Evolutionary conservation across 345 rosid species (phyloP).

Genomic region (Xanthoceras sorbifolium): DNA sequence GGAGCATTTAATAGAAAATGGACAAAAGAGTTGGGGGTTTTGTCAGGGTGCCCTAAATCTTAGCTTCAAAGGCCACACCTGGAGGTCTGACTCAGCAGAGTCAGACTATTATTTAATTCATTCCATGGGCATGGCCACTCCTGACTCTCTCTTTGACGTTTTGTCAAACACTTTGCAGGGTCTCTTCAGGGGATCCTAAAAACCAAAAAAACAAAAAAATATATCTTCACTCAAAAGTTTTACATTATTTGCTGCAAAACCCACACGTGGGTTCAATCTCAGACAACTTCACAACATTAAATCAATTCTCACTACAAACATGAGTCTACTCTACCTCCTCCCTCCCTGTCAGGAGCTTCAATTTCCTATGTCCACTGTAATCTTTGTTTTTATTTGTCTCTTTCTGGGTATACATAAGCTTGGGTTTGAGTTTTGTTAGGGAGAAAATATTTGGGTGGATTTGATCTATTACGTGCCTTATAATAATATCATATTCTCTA

Average conservation of each 20-base stretch:
- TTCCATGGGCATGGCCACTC: not conserved
- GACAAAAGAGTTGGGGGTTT: constrained; percentile 7
- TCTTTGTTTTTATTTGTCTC: not conserved
- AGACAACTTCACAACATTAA: not conserved
- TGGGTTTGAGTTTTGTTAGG: too few species aligned
- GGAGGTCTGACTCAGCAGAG: not conserved
- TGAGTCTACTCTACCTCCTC: not conserved
- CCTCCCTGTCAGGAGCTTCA: not conserved
- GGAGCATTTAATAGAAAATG: not conserved
- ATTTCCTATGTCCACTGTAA: not conserved
- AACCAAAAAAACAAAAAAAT: not conserved
- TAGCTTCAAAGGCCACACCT: too few species aligned
- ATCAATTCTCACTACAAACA: not conserved
- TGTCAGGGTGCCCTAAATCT: constrained; percentile 17
- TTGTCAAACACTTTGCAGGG: constrained; percentile 13
- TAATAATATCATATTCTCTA: too few species aligned
- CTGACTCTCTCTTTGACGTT: constrained; percentile 2
- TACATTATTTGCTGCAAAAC: too few species aligned
- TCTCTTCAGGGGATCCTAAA: constrained; percentile 41
- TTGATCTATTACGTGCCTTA: too few species aligned
- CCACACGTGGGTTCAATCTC: constrained; percentile 27
- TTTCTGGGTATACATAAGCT: not conserved
- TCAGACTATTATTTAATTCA: constrained; percentile 9
- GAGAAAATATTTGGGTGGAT: too few species aligned
- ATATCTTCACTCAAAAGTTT: too few species aligned